Percentiles rank a stretch among this genome's conserved stretches.
Conservation (phyloP, 163 green algal species). For the Coccomyxa subellipsoidea region DNA sequence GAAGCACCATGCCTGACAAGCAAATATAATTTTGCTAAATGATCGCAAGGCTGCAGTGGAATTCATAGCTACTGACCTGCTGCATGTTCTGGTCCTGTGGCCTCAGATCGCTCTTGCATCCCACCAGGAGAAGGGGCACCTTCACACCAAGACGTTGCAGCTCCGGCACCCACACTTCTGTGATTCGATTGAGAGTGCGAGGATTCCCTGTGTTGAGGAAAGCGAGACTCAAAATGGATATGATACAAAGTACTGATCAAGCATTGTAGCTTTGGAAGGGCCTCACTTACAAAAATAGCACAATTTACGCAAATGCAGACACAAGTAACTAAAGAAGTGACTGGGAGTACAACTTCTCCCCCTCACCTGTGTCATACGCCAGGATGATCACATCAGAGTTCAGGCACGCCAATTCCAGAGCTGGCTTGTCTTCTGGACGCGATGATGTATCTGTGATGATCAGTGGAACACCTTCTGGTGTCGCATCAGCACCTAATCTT, state of each 20-base stretch:
- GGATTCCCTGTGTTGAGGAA: slow-evolving; percentile 10
- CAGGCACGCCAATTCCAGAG: slow-evolving; percentile 61
- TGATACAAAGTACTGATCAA: too few species aligned
- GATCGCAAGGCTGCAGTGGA: too few species aligned
- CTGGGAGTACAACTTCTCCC: neutral
- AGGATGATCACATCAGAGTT: slow-evolving; percentile 78
- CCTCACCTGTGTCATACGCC: slow-evolving; percentile 51
- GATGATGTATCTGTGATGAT: slow-evolving; percentile 85
- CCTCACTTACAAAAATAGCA: too few species aligned
- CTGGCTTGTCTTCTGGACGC: slow-evolving; percentile 62
- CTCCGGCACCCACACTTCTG: slow-evolving; percentile 68
- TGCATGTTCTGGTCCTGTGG: slow-evolving; percentile 40
- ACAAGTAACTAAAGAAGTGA: too few species aligned
- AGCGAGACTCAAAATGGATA: too few species aligned
- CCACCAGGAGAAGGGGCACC: slow-evolving; percentile 80
- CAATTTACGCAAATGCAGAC: too few species aligned
- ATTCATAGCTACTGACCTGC: slow-evolving; percentile 10
- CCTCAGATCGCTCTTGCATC: slow-evolving; percentile 76
- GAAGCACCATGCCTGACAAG: too few species aligned
- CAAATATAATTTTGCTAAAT: too few species aligned
- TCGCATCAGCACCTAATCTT: slow-evolving; percentile 70
- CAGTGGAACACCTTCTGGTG: slow-evolving; percentile 68
- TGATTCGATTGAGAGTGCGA: slow-evolving; percentile 60
- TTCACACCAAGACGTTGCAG: slow-evolving; percentile 55
- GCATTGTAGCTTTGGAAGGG: too few species aligned